Evolutionary conservation across 306 rosid species (phyloP).

Genomic region (Vicia sativa): DNA sequence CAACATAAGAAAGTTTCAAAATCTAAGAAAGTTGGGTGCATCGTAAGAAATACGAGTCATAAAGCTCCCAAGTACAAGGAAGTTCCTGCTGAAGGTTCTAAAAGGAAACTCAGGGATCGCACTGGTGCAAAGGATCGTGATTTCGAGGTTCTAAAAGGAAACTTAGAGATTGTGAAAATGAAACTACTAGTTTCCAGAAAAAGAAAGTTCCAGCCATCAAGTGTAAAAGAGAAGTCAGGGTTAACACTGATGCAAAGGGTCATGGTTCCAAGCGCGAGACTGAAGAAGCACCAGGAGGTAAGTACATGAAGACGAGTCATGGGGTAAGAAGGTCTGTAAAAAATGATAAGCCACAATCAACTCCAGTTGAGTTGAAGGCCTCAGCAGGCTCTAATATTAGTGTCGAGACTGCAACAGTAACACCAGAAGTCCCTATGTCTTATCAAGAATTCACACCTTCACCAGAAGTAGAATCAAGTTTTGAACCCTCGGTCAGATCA

Average conservation of each 20-base stretch:
- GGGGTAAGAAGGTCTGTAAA: background rate
- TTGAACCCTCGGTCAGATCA: background rate
- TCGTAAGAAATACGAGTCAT: background rate
- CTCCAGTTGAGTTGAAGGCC: background rate
- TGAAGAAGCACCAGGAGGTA: background rate
- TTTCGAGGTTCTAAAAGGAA: too few relatives aligned
- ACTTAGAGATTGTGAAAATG: background rate
- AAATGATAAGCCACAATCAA: background rate
- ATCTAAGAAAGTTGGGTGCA: too few relatives aligned
- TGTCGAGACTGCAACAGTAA: background rate
- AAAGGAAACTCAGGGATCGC: conserved; percentile 11
- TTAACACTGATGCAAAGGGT: background rate
- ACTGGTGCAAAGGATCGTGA: background rate
- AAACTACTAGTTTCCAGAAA: background rate
- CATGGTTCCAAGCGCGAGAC: conserved; percentile 10
- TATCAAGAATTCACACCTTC: background rate
- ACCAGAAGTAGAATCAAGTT: conserved; percentile 3
- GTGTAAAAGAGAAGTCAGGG: conserved; percentile 5
- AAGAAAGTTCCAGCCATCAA: background rate
- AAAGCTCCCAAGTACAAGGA: background rate
- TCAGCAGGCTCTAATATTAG: conserved; percentile 3
- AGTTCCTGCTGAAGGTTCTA: background rate
- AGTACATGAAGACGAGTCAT: conserved; percentile 16
- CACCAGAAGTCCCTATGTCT: background rate
- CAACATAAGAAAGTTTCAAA: conserved; percentile 45